Evolutionary conservation across 495 filamentous ascomycete genomes (phyloP).

Genomic region (Xylaria sp.): DNA sequence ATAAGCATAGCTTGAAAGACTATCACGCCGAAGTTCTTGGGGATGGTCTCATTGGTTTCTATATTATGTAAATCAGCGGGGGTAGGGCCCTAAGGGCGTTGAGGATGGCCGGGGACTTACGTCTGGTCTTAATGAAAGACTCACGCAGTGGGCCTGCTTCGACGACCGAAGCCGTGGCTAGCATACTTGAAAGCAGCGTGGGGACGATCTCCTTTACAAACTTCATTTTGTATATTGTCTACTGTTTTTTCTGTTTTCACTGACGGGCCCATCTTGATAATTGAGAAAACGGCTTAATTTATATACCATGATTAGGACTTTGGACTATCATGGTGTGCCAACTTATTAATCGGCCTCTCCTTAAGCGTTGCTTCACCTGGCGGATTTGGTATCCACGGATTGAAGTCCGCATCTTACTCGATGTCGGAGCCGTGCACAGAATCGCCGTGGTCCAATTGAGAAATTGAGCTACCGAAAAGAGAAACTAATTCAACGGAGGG

Average conservation of each 20-base stretch:
- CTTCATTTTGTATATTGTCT: slow-evolving; percentile 1
- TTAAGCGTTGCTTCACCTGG: background rate
- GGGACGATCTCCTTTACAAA: background rate
- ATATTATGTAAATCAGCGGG: background rate
- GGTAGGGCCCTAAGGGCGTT: background rate
- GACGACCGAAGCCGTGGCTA: background rate
- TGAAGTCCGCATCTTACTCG: background rate
- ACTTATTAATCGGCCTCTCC: background rate
- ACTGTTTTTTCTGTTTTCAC: background rate
- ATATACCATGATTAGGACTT: background rate
- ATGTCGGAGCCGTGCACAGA: background rate
- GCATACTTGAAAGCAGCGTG: background rate
- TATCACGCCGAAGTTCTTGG: slow-evolving; percentile 7
- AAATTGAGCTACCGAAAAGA: background rate
- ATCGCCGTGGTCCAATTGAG: slow-evolving; percentile 3
- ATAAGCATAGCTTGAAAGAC: slow-evolving; percentile 3
- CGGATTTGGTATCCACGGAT: background rate
- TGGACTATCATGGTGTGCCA: background rate
- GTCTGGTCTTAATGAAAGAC: background rate
- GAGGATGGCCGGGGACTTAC: background rate
- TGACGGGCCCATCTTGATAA: background rate
- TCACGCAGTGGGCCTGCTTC: background rate
- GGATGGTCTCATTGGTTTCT: slow-evolving; percentile 10
- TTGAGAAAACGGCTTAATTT: background rate
- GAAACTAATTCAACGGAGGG: background rate